Base-by-base conservation (phyloP, 2,329 filamentous ascomycete genomes). In the Ilyonectria sp. region DNA sequence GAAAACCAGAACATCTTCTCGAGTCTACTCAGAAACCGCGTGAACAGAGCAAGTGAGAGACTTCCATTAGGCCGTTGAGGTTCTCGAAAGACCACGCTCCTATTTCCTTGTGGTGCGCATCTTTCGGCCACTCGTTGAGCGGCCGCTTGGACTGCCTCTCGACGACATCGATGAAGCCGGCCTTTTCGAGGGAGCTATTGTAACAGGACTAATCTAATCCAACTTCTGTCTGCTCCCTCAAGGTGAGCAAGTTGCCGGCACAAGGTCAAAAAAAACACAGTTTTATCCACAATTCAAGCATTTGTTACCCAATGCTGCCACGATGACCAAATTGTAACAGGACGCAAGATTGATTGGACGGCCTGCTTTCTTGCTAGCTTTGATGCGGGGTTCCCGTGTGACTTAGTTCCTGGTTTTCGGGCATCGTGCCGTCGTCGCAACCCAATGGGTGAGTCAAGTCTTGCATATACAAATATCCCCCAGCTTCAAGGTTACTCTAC, bases 391-490 rank as follows among this genome's bases (percentile, higher is more conserved):
- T 55, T 1, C 59, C 50, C 0, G 57, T 19, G 4, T 50, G 59
- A 21, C 37, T 6, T 0, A 69, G 17, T 1, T 63, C 59, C 1
- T 31, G 43, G 13, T 56, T 33, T 19, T 53, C 29, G 8, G 50
- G 37, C 0, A 67, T 43, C 1, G 67, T 69, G 5, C 55, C 59
- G 2, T 67, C 63, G 19, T 69, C 67, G 3, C 59, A 69, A 3
- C 26, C 46, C 1, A 68, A 33, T 1, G 67, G 67, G 19, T 63
- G 44, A 1, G 63, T 54, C 5, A 69, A 50, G 44, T 69, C 67
- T 35, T 69, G 56, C 63, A 69, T 67, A 23, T 69, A 59, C 1
- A 66, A 31, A 4, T 66, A 66, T 2, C 63, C 63, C 3, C 58
- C 66, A 2, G 67, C 59, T 15, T 67, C 67, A 1, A 69, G 52